Evolutionary conservation across 2,329 filamentous ascomycete species (phyloP).

Genomic region (Lasiodiplodia hormozganensis): DNA sequence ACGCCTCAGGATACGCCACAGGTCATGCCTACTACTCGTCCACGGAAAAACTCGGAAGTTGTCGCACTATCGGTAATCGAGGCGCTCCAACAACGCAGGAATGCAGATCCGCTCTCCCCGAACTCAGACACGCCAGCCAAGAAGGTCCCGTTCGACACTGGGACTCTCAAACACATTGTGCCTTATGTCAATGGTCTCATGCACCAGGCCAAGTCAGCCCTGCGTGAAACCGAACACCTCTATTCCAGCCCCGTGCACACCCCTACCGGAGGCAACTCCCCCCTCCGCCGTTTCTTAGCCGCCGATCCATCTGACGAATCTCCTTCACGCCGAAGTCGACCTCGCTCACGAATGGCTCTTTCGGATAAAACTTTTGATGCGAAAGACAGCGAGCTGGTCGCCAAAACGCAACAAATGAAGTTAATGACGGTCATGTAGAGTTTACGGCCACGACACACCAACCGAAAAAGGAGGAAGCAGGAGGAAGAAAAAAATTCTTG

Average conservation of each 20-base stretch:
- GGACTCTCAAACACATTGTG: slow-evolving; percentile 68
- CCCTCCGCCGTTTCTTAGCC: slow-evolving; percentile 43
- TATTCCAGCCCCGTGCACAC: slow-evolving; percentile 52
- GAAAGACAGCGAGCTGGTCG: slow-evolving; percentile 27
- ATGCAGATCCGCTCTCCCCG: slow-evolving; percentile 38
- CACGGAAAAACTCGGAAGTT: slow-evolving; percentile 63
- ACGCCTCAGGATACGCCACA: slow-evolving; percentile 38
- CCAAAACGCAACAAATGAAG: slow-evolving; percentile 42
- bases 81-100: slow-evolving; percentile 61
- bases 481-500: neutral
- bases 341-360: slow-evolving; percentile 19
- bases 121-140: slow-evolving; percentile 44
- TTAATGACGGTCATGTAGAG: slow-evolving; percentile 50
- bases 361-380: slow-evolving; percentile 23
- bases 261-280: slow-evolving; percentile 41
- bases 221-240: slow-evolving; percentile 56
- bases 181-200: slow-evolving; percentile 57
- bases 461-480: neutral
- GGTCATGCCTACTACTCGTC: slow-evolving; percentile 50
- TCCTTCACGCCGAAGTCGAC: slow-evolving; percentile 25
- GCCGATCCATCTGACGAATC: slow-evolving; percentile 21
- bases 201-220: slow-evolving; percentile 55
- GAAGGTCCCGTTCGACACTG: slow-evolving; percentile 72
- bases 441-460: slow-evolving; percentile 4
- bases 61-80: slow-evolving; percentile 69